Percentiles rank a stretch among this genome's conserved stretches.
phyloP scores from a whole-genome alignment of 2,329 filamentous ascomycete genomes.

The Tolypocladium ophioglossoides region DNA sequence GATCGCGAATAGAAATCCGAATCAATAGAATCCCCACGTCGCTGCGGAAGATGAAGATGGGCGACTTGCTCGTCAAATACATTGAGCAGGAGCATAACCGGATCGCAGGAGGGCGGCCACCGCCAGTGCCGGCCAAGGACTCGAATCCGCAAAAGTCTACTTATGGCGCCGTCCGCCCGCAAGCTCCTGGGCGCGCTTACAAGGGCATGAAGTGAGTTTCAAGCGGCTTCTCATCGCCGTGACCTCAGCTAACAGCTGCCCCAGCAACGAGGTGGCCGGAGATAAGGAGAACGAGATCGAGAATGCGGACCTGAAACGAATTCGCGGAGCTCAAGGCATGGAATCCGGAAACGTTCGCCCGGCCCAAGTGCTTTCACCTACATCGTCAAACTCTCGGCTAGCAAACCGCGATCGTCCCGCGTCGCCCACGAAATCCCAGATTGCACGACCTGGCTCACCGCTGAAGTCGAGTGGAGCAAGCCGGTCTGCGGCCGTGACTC shows the following conservation, averaged over 20 bases:
- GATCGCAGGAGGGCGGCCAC: slow-evolving; percentile 22
- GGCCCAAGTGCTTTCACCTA: slow-evolving; percentile 64
- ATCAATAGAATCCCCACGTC: slow-evolving; percentile 82
- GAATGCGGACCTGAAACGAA: slow-evolving; percentile 57
- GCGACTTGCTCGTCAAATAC: slow-evolving; percentile 55
- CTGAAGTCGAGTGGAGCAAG: slow-evolving; percentile 38
- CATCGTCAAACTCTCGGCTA: slow-evolving; percentile 69
- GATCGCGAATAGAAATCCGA: slow-evolving; percentile 81
- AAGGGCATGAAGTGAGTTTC: slow-evolving; percentile 42
- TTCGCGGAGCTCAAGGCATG: slow-evolving; percentile 33
- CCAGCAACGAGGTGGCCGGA: slow-evolving; percentile 51
- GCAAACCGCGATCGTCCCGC: slow-evolving; percentile 33
- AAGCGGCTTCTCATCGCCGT: background rate
- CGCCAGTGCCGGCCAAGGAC: slow-evolving; percentile 42
- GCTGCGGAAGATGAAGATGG: slow-evolving; percentile 71
- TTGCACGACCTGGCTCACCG: slow-evolving; percentile 50
- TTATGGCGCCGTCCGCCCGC: slow-evolving; percentile 11
- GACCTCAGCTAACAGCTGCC: slow-evolving; percentile 7
- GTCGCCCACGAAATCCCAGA: slow-evolving; percentile 46
- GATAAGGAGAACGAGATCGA: slow-evolving; percentile 70
- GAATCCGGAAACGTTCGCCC: slow-evolving; percentile 27
- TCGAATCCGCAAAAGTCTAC: slow-evolving; percentile 25
- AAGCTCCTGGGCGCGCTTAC: slow-evolving; percentile 17
- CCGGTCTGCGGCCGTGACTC: slow-evolving; percentile 29
- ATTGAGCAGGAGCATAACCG: slow-evolving; percentile 34